A percentile compares a stretch with the other conserved stretches of the same genome.
These are phyloP conservation scores for Solanum commersonii DNA, from an alignment of 257 asterid species.

Conservation along the genomic window DNA sequence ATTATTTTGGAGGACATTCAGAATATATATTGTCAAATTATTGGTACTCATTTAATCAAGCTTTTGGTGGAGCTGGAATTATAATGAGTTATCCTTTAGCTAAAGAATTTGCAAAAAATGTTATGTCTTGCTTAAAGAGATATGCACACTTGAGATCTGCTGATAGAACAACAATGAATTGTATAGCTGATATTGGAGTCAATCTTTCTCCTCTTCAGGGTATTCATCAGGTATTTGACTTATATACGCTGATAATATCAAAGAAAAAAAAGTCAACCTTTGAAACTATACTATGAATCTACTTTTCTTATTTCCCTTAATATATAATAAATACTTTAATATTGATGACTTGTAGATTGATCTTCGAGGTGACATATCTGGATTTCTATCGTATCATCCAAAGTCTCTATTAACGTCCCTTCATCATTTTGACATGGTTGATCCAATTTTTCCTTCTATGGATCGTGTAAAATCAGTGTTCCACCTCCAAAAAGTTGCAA, in stretches of 20 bases:
- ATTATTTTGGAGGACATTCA: constrained; percentile 18
- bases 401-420: constrained; percentile 34
- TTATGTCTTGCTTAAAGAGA: constrained; percentile 15
- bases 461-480: constrained; percentile 25
- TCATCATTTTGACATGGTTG: constrained; percentile 52
- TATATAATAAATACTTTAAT: background rate
- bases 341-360: constrained; percentile 27
- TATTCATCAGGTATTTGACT: constrained; percentile 19
- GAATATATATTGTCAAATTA: constrained; percentile 11
- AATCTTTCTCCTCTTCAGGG: constrained; percentile 20
- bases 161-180: constrained; percentile 11
- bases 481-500: constrained; percentile 43
- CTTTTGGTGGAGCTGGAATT: constrained; percentile 28
- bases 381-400: constrained; percentile 56
- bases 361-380: constrained; percentile 52
- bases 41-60: constrained; percentile 11
- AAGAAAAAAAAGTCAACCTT: background rate
- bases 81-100: constrained; percentile 23
- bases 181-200: constrained; percentile 23
- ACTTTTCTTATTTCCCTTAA: background rate
- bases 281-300: background rate
- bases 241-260: background rate
- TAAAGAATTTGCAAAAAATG: constrained; percentile 2
- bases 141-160: constrained; percentile 7
- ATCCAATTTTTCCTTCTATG: constrained; percentile 40